Percentiles rank a stretch among this genome's conserved stretches.
phyloP scores from a whole-genome alignment of 1,139 yeast species.

The Tardiomyces digboiensis region DNA sequence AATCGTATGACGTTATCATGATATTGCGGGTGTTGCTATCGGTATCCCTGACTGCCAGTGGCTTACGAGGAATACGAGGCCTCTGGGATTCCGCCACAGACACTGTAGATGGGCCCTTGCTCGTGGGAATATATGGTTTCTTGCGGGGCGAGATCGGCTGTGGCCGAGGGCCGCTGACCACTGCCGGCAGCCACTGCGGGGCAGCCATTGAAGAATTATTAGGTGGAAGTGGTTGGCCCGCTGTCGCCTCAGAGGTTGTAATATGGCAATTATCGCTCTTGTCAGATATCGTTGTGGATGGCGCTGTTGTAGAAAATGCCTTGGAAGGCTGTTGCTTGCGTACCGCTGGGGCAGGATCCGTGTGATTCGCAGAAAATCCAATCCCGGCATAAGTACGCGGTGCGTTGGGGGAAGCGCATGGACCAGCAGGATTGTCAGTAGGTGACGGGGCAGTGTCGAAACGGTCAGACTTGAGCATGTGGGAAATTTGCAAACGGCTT shows the following conservation, averaged over 20 bases:
- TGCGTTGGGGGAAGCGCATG: no score
- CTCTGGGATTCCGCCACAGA: neutral
- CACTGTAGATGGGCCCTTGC: neutral
- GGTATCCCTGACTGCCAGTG: conserved; percentile 8
- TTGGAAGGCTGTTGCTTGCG: no score
- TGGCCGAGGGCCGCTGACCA: neutral
- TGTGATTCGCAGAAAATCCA: neutral
- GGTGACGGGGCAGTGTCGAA: no score
- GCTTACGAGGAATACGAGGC: conserved; percentile 4
- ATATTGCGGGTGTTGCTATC: conserved; percentile 3
- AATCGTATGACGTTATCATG: neutral
- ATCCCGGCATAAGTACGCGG: no score
- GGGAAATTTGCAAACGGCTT: neutral
- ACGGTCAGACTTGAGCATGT: neutral
- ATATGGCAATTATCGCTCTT: no score
- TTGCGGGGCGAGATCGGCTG: neutral
- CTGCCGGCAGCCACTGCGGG: neutral
- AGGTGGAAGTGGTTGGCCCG: no score
- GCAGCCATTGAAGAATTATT: no score
- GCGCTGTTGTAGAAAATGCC: no score
- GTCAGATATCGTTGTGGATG: no score
- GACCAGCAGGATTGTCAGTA: no score
- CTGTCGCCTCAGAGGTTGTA: no score
- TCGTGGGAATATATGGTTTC: neutral
- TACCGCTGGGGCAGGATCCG: neutral